Evolutionary conservation across 192 early-diverging fungal genomes (phyloP).

Genomic region (Coemansia sp.): DNA sequence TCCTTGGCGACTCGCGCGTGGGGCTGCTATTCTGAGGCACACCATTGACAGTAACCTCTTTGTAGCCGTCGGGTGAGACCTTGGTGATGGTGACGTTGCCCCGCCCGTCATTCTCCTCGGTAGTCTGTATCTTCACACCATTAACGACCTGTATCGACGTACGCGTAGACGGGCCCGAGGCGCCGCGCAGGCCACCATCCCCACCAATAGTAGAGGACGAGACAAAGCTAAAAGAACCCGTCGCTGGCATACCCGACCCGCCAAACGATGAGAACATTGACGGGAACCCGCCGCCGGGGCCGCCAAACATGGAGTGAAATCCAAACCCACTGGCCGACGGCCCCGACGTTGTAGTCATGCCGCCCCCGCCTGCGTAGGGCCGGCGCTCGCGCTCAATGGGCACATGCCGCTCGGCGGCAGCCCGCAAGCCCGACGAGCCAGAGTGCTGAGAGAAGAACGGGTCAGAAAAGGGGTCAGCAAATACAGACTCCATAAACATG

Average conservation of each 20-base stretch:
- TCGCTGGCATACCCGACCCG: slow-evolving; percentile 28
- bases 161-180: slow-evolving; percentile 38
- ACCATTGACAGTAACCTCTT: slow-evolving; percentile 52
- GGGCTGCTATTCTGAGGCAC: slow-evolving; percentile 30
- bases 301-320: slow-evolving; percentile 49
- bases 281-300: slow-evolving; percentile 10
- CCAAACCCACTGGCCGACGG: slow-evolving; percentile 15
- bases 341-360: slow-evolving; percentile 8
- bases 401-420: slow-evolving; percentile 14
- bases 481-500: slow-evolving; percentile 44
- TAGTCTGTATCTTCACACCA: slow-evolving; percentile 47
- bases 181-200: slow-evolving; percentile 33
- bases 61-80: slow-evolving; percentile 44
- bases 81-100: slow-evolving; percentile 52
- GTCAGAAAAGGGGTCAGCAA: slow-evolving; percentile 42
- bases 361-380: slow-evolving; percentile 31
- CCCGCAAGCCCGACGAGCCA: slow-evolving; percentile 21
- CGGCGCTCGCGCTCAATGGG: slow-evolving; percentile 41
- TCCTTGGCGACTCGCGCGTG: slow-evolving; percentile 15
- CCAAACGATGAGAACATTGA: slow-evolving; percentile 42
- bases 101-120: slow-evolving; percentile 52
- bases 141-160: slow-evolving; percentile 51
- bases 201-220: slow-evolving; percentile 48
- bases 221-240: slow-evolving; percentile 56
- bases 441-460: slow-evolving; percentile 45